Evolutionary conservation across 768 basidiomycete species (phyloP).

Genomic region (Amanita rimosa): DNA sequence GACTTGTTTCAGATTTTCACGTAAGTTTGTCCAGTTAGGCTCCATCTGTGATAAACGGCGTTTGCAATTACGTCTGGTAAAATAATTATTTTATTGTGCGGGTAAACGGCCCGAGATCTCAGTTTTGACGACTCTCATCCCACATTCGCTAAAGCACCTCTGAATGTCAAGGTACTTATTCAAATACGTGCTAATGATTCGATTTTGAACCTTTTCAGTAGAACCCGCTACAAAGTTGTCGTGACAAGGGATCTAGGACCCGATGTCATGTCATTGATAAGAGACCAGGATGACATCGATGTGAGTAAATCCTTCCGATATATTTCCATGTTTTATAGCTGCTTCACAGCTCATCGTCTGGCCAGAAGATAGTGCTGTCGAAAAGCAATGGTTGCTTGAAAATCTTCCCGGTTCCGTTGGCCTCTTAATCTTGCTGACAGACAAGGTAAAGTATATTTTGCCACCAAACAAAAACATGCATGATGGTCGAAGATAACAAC

Average conservation of each 20-base stretch:
- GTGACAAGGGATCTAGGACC: slow-evolving; percentile 51
- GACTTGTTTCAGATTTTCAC: no score
- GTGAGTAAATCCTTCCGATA: slow-evolving; percentile 19
- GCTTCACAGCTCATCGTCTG: slow-evolving; percentile 26
- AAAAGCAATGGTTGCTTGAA: slow-evolving; percentile 61
- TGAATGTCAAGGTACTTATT: neutral
- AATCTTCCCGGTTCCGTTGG: slow-evolving; percentile 60
- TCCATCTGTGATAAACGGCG: neutral
- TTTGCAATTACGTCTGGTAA: no score
- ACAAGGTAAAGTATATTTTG: slow-evolving; percentile 41
- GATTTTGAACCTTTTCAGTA: slow-evolving; percentile 4
- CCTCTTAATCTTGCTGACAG: slow-evolving; percentile 52
- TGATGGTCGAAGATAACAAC: slow-evolving; percentile 45
- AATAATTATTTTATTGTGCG: no score
- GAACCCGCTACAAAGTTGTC: slow-evolving; percentile 30
- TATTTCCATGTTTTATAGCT: neutral
- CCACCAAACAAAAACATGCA: neutral
- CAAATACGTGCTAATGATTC: no score
- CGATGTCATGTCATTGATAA: slow-evolving; percentile 48
- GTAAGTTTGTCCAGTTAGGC: no score
- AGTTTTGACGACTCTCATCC: neutral
- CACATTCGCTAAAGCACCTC: neutral
- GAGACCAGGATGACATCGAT: slow-evolving; percentile 39
- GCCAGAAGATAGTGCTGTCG: slow-evolving; percentile 42
- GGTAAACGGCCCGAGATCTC: neutral